A percentile compares a stretch with the other conserved stretches of the same genome.
Evolutionary conservation across 1,284 basidiomycete species (phyloP).

Genomic region (Microbotryum saponariae): DNA sequence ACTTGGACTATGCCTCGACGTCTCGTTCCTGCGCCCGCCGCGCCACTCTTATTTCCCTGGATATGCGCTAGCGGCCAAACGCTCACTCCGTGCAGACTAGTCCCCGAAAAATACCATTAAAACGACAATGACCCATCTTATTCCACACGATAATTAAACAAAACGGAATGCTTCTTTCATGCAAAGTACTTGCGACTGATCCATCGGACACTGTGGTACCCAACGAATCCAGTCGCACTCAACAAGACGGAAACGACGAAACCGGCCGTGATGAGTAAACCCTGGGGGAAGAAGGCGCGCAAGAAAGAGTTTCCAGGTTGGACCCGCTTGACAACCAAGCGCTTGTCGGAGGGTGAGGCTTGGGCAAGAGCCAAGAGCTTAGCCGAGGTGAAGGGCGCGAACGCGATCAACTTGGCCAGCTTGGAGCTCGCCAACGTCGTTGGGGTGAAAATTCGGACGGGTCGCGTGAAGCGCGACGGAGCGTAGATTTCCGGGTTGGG

Average conservation of each 20-base stretch:
- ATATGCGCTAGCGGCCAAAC: too few species aligned
- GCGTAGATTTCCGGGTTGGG: background rate
- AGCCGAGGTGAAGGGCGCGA: constrained; percentile 11
- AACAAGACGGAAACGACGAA: background rate
- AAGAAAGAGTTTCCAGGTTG: background rate
- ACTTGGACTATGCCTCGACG: too few species aligned
- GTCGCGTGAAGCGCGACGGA: background rate
- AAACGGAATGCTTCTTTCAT: too few species aligned
- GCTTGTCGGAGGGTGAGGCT: background rate
- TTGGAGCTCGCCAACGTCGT: background rate
- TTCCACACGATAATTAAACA: too few species aligned
- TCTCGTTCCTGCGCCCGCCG: too few species aligned
- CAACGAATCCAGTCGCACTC: background rate
- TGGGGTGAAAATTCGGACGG: background rate
- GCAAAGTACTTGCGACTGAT: too few species aligned
- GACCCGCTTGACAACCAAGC: background rate
- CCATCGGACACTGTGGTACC: background rate
- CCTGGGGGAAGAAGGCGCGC: constrained; percentile 13
- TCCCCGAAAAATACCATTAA: too few species aligned
- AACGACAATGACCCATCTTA: too few species aligned
- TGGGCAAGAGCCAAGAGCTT: background rate
- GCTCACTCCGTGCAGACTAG: too few species aligned
- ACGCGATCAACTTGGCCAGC: background rate
- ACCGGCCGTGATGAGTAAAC: constrained; percentile 7
- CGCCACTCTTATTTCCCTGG: too few species aligned